Conservation (phyloP, 192 early-diverging fungal species). For the Rhizophagus clarus region DNA sequence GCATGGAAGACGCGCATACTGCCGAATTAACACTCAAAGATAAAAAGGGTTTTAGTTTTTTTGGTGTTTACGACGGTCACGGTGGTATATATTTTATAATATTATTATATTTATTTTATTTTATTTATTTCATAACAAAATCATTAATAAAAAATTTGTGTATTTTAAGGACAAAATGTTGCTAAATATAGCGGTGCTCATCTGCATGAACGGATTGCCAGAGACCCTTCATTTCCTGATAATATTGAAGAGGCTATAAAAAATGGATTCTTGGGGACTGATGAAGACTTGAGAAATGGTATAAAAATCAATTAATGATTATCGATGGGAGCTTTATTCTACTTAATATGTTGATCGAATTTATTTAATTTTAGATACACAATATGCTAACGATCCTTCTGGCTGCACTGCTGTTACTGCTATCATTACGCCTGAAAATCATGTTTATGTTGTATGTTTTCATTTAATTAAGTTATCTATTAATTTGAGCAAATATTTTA, state of each 20-base stretch:
- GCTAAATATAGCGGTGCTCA: slow-evolving; percentile 83
- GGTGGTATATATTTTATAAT: slow-evolving; percentile 60
- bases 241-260: slow-evolving; percentile 80
- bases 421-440: slow-evolving; percentile 82
- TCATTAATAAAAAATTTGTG: background rate
- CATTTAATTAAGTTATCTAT: background rate
- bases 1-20: slow-evolving; percentile 99
- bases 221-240: slow-evolving; percentile 62
- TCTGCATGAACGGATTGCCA: slow-evolving; percentile 73
- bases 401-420: slow-evolving; percentile 96
- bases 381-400: slow-evolving; percentile 79
- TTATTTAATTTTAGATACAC: slow-evolving; percentile 57
- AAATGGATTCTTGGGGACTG: slow-evolving; percentile 79
- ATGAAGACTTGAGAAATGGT: slow-evolving; percentile 78
- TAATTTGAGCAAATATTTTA: background rate
- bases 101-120: background rate
- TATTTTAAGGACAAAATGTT: slow-evolving; percentile 62
- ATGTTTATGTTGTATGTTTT: slow-evolving; percentile 68
- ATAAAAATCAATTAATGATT: slow-evolving; percentile 5
- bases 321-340: no score
- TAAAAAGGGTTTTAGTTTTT: slow-evolving; percentile 74
- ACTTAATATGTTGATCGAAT: slow-evolving; percentile 1
- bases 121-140: background rate
- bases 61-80: slow-evolving; percentile 98
- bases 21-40: slow-evolving; percentile 73